Evolutionary conservation across 768 basidiomycete genomes (phyloP).

Genomic region (Amanita muscaria): DNA sequence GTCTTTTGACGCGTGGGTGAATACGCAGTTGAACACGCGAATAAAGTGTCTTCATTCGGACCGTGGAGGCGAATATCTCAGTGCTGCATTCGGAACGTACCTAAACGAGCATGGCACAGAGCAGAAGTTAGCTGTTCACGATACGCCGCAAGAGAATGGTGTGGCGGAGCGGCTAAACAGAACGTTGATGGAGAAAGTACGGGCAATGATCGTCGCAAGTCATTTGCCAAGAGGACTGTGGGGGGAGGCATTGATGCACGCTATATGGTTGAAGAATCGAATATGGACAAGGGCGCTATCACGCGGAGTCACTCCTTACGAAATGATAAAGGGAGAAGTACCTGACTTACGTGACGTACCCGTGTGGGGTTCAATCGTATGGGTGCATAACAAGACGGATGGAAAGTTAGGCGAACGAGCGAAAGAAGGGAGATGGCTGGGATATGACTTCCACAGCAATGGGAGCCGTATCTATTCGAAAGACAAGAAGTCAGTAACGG

Average conservation of each 20-base stretch:
- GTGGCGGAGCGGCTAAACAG: too few relatives aligned
- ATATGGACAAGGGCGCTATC: slow-evolving; percentile 17
- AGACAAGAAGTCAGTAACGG: not conserved
- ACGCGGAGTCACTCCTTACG: slow-evolving; percentile 18
- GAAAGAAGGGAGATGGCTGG: not conserved
- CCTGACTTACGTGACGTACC: slow-evolving; percentile 16
- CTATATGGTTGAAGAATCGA: too few relatives aligned
- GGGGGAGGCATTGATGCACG: too few relatives aligned
- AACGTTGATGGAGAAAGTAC: too few relatives aligned
- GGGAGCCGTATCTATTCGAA: not conserved
- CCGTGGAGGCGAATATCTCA: too few relatives aligned
- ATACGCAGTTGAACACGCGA: not conserved
- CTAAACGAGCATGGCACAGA: too few relatives aligned
- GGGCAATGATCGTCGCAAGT: too few relatives aligned
- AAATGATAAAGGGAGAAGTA: slow-evolving; percentile 14
- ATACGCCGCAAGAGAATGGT: too few relatives aligned
- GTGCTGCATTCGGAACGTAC: too few relatives aligned
- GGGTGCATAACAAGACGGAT: slow-evolving; percentile 6
- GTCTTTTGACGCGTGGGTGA: not conserved
- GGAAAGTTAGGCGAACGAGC: not conserved
- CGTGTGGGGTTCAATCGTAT: slow-evolving; percentile 18
- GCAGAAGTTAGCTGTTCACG: too few relatives aligned
- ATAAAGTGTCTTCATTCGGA: slow-evolving; percentile 13
- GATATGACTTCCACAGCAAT: not conserved
- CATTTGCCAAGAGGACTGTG: too few relatives aligned